Conservation (phyloP, 1,284 basidiomycete genomes). For the Ganoderma boninense region DNA sequence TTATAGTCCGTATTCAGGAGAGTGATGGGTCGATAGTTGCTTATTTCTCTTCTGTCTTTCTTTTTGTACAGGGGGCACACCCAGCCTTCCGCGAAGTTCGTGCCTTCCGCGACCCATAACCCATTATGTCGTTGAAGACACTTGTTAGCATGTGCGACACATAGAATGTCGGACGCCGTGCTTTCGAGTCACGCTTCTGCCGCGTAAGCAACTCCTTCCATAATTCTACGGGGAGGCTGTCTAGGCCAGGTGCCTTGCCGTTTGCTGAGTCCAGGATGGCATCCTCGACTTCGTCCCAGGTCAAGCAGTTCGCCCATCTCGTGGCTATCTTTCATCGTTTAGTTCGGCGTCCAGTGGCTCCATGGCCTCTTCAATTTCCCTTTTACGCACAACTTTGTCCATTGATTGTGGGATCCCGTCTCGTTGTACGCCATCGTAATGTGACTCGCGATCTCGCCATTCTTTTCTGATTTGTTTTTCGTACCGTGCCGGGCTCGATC, state of each 20-base stretch:
- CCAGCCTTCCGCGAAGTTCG: constrained; percentile 41
- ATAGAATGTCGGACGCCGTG: neutral
- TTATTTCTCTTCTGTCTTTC: constrained; percentile 35
- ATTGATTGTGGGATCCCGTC: too few relatives aligned
- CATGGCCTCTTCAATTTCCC: too few relatives aligned
- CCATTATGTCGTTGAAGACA: constrained; percentile 33
- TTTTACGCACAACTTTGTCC: too few relatives aligned
- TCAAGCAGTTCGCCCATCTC: neutral
- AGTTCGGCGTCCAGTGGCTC: neutral
- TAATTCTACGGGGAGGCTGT: neutral
- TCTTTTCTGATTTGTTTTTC: too few relatives aligned
- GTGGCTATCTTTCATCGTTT: too few relatives aligned
- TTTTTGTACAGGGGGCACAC: constrained; percentile 48
- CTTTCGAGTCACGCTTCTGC: neutral
- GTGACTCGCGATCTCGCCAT: too few relatives aligned
- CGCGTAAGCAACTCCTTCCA: neutral
- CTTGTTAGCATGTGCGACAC: constrained; percentile 25
- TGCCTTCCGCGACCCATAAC: constrained; percentile 11
- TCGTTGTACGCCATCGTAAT: too few relatives aligned
- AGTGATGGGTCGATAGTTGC: constrained; percentile 46
- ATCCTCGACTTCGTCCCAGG: neutral
- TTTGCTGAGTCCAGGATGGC: neutral
- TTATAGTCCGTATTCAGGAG: constrained; percentile 41
- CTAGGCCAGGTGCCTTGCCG: neutral
- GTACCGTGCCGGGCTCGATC: too few relatives aligned